Evolutionary conservation across 495 filamentous ascomycete genomes (phyloP).

Genomic region (Penicillium chermesinum): DNA sequence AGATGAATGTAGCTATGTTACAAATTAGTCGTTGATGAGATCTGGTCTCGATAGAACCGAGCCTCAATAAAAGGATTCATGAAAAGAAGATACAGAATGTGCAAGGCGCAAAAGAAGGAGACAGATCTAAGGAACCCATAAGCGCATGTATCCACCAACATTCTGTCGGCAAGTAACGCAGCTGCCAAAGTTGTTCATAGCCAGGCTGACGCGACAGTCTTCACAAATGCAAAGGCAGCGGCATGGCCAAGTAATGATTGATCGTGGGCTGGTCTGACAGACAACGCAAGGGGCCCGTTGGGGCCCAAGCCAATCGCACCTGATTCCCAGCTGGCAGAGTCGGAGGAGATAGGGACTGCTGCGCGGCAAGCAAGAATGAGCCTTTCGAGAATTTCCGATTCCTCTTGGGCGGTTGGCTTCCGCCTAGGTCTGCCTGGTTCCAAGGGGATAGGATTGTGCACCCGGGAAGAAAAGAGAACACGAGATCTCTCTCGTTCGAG

Average conservation of each 20-base stretch:
- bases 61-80: neutral
- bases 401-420: constrained; percentile 61
- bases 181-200: constrained; percentile 93
- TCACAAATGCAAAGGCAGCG: constrained; percentile 91
- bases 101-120: neutral
- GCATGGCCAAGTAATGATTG: constrained; percentile 94
- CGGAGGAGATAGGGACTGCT: constrained; percentile 18
- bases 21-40: neutral
- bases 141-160: constrained; percentile 77
- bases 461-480: constrained; percentile 51
- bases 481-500: constrained; percentile 60
- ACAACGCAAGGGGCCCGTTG: constrained; percentile 88
- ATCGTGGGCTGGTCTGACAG: constrained; percentile 81
- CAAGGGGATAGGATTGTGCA: constrained; percentile 14
- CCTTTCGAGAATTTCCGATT: constrained; percentile 73
- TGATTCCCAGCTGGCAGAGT: constrained; percentile 50
- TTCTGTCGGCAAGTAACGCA: constrained; percentile 90
- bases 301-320: constrained; percentile 67
- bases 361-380: constrained; percentile 64
- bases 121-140: constrained; percentile 74
- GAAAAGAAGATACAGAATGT: neutral
- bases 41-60: neutral
- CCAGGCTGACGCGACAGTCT: constrained; percentile 86
- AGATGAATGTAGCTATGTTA: neutral
- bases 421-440: constrained; percentile 19